Conservation (phyloP, 495 filamentous ascomycete species). For the Tuber melanosporum region DNA sequence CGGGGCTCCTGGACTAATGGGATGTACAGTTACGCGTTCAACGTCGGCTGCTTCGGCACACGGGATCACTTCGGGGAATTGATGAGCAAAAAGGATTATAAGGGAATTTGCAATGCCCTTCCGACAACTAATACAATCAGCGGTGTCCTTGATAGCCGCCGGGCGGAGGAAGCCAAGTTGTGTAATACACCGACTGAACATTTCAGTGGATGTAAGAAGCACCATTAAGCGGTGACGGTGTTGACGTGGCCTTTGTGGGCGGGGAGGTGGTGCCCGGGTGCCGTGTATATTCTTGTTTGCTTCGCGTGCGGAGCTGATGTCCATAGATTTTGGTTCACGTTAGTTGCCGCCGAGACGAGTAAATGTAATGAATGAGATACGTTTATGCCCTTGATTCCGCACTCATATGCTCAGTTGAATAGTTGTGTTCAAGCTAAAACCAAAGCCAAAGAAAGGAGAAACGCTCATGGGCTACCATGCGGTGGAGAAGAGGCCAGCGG, state of each 20-base stretch:
- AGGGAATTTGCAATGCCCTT: neutral
- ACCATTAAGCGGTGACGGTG: neutral
- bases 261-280: neutral
- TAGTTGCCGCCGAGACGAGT: neutral
- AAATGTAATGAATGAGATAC: too few species aligned
- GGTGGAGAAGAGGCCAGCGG: too few species aligned
- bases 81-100: neutral
- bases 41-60: neutral
- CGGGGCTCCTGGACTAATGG: neutral
- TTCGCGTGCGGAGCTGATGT: neutral
- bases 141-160: neutral
- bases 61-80: neutral
- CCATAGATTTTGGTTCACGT: neutral
- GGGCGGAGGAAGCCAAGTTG: neutral
- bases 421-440: too few species aligned
- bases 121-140: neutral
- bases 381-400: too few species aligned
- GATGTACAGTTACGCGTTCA: neutral
- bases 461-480: too few species aligned
- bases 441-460: too few species aligned
- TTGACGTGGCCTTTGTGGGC: neutral
- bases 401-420: too few species aligned
- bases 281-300: neutral
- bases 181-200: neutral
- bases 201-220: neutral